Conservation (phyloP, 2,329 filamentous ascomycete species). For the Zymoseptoria passerinii region DNA sequence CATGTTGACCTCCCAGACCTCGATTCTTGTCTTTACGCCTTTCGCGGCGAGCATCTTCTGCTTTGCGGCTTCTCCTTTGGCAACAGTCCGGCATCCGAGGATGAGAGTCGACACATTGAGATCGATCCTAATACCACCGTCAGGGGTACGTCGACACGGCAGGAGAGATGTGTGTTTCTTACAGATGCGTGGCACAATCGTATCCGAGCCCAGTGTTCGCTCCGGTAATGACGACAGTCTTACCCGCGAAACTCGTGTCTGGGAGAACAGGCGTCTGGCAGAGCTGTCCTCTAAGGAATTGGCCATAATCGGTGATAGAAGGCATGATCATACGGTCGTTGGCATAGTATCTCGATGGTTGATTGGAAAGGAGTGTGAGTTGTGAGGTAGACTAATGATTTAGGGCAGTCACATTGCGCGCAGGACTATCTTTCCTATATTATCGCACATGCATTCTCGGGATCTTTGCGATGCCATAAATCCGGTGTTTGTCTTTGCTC, state of each 20-base stretch:
- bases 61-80: slow-evolving; percentile 37
- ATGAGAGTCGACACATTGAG: slow-evolving; percentile 26
- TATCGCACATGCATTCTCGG: background rate
- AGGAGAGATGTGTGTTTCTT: background rate
- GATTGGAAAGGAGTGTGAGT: background rate
- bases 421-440: background rate
- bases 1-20: slow-evolving; percentile 39
- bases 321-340: slow-evolving; percentile 4
- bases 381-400: background rate
- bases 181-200: slow-evolving; percentile 28
- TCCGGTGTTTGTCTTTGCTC: background rate
- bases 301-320: slow-evolving; percentile 10
- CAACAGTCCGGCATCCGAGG: slow-evolving; percentile 33
- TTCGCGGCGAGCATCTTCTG: slow-evolving; percentile 26
- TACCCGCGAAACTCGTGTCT: slow-evolving; percentile 2
- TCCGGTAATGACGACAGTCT: slow-evolving; percentile 43
- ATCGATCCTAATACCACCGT: background rate
- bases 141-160: background rate
- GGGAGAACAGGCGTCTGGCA: slow-evolving; percentile 10
- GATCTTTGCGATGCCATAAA: background rate
- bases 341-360: background rate
- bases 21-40: slow-evolving; percentile 23
- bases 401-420: too few species aligned
- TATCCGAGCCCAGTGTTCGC: slow-evolving; percentile 53
- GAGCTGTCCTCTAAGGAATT: slow-evolving; percentile 12